phyloP scores from a whole-genome alignment of 2,329 filamentous ascomycete species.

The Beauveria pseudobassiana region DNA sequence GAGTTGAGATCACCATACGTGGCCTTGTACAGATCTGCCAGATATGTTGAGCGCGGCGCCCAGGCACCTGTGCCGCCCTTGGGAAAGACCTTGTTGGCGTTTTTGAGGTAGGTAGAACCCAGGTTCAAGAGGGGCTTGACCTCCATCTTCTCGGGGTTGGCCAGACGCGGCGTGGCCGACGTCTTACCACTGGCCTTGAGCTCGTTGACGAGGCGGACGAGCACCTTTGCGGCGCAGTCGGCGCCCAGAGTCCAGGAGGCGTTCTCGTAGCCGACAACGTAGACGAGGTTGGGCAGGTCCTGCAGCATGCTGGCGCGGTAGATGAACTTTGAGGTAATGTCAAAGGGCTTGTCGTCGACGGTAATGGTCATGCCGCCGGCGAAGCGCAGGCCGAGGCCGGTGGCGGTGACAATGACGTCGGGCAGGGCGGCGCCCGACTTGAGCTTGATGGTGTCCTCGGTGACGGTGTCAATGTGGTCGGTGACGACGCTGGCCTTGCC shows the following conservation, averaged over 20 bases:
- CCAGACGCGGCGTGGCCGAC: neutral
- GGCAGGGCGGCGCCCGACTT: conserved; percentile 37
- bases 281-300: conserved; percentile 52
- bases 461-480: conserved; percentile 38
- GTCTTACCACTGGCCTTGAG: conserved; percentile 38
- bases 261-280: conserved; percentile 53
- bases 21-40: conserved; percentile 4
- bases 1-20: neutral
- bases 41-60: neutral
- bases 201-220: conserved; percentile 41
- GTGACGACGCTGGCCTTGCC: conserved; percentile 37
- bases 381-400: conserved; percentile 50
- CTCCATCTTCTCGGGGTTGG: neutral
- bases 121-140: neutral
- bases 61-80: conserved; percentile 5
- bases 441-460: conserved; percentile 35
- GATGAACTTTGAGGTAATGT: conserved; percentile 37
- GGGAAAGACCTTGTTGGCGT: neutral
- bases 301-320: conserved; percentile 58
- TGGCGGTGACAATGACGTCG: conserved; percentile 59
- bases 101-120: conserved; percentile 1
- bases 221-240: conserved; percentile 43
- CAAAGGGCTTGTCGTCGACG: conserved; percentile 41
- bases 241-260: conserved; percentile 56
- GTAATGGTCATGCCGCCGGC: conserved; percentile 43